These are phyloP conservation scores for Talaromyces atroroseus DNA, from an alignment of 2,329 filamentous ascomycete species.

Conservation along the genomic window DNA sequence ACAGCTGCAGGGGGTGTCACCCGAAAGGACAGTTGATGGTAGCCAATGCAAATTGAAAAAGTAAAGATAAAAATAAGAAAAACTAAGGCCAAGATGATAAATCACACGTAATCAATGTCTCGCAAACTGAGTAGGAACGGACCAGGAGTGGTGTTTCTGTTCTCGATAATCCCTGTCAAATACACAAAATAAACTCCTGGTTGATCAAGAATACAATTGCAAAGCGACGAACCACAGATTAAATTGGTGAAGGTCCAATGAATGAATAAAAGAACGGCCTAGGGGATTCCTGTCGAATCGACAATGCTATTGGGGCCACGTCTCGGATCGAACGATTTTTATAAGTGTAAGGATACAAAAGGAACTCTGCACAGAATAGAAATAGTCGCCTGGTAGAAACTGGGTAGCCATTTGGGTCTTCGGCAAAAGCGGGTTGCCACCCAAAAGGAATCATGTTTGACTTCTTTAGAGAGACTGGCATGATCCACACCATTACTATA, in stretches of 20 bases:
- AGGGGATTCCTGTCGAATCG: constrained; percentile 27
- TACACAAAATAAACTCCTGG: constrained; percentile 17
- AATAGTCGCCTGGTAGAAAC: constrained; percentile 1
- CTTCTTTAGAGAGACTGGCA: constrained; percentile 4
- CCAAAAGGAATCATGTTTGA: constrained; percentile 6
- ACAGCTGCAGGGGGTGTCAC: constrained; percentile 7
- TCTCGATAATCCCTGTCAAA: not conserved
- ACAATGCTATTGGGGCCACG: constrained; percentile 37
- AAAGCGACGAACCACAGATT: constrained; percentile 25
- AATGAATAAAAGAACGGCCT: constrained; percentile 21
- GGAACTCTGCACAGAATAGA: not conserved
- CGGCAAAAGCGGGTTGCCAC: constrained; percentile 13
- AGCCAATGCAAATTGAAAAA: constrained; percentile 10
- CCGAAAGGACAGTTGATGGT: constrained; percentile 1
- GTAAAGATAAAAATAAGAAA: constrained; percentile 2
- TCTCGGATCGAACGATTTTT: constrained; percentile 29
- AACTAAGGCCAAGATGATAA: constrained; percentile 5
- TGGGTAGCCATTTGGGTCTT: constrained; percentile 6
- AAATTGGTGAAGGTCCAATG: constrained; percentile 15
- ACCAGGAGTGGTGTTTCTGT: constrained; percentile 7
- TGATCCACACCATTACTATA: constrained; percentile 5
- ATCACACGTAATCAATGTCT: not conserved
- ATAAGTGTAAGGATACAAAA: constrained; percentile 8
- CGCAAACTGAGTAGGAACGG: not conserved
- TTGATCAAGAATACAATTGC: constrained; percentile 23